Evolutionary conservation across 495 filamentous ascomycete species (phyloP), one percentile per base, ranked within the genome.

Genomic region (Annulohypoxylon moriforme): DNA sequence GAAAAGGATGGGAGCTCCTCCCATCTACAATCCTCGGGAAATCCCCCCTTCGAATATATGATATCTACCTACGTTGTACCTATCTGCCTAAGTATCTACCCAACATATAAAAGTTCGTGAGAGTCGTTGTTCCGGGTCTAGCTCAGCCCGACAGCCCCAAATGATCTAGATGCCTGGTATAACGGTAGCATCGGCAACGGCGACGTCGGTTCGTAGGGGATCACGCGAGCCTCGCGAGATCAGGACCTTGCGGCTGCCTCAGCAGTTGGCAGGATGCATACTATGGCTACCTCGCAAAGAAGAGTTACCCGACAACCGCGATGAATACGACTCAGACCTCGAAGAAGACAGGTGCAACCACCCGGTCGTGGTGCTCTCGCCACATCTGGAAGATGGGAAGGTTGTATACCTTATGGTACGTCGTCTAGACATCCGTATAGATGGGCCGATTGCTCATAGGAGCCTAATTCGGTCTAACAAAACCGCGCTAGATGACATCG

Each of bases 301-400:
- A 0, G 59, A 73, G 4, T 8, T 78, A 46, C 53, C 8, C 1
- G 18, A 34, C 31, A 57, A 42, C 27, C 47, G 11, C 4, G 42
- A 38, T 18, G 60, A 53, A 20, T 40, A 1, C 49, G 74, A 73
- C 10, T 47, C 63, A 0, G 63, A 64, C 9, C 42, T 78, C 36
- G 71, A 76, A 1, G 71, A 62, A 29, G 76, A 67, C 14, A 57
- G 66, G 27, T 76, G 68, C 55, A 73, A 78, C 16, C 74, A 78
- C 40, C 76, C 76, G 5, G 74, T 75, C 1, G 71, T 78, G 13
- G 42, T 78, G 1, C 69, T 78, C 27, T 78, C 76, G 8, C 72
- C 68, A 4, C 56, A 62, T 1, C 13, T 52, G 9, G 62, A 55
- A 22, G 53, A 69, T 46, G 67, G 64, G 0, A 69, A 49, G 56